These are phyloP conservation scores for Puccinia hordei DNA, from an alignment of 1,284 basidiomycete species.

Conservation along the genomic window DNA sequence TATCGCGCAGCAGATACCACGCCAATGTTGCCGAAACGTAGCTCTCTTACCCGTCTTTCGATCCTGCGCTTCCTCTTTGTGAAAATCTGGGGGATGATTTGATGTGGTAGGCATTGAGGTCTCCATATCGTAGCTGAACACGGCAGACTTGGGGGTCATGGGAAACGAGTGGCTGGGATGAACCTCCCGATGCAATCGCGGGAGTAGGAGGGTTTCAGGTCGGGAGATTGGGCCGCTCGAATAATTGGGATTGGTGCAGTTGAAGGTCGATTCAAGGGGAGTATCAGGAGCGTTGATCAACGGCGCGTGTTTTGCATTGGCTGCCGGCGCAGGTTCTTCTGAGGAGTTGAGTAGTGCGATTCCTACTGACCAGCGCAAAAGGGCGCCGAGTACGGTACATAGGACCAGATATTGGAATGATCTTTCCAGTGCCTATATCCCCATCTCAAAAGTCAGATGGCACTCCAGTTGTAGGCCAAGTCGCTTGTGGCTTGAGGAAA, in stretches of 20 bases:
- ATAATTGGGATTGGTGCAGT: neutral
- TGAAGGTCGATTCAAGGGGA: neutral
- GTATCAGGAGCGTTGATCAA: neutral
- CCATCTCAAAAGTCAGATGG: neutral
- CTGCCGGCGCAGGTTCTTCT: constrained; percentile 52
- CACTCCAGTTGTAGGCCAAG: neutral
- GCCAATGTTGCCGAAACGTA: neutral
- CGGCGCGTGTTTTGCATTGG: neutral
- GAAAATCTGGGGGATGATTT: neutral
- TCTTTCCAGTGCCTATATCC: constrained; percentile 43
- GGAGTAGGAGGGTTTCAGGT: neutral
- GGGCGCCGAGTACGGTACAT: constrained; percentile 61
- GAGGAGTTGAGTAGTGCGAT: constrained; percentile 60
- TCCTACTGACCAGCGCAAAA: constrained; percentile 61
- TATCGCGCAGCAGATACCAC: constrained; percentile 6
- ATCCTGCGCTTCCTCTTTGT: neutral
- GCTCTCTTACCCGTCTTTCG: neutral
- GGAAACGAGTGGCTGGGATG: neutral
- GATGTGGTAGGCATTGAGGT: constrained; percentile 5
- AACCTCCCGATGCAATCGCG: neutral
- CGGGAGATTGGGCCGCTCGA: neutral
- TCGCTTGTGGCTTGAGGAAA: neutral
- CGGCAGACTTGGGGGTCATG: neutral
- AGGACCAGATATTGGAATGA: constrained; percentile 60
- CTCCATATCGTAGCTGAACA: neutral